Evolutionary conservation across 768 basidiomycete genomes (phyloP).

Genomic region (Russula foetens): DNA sequence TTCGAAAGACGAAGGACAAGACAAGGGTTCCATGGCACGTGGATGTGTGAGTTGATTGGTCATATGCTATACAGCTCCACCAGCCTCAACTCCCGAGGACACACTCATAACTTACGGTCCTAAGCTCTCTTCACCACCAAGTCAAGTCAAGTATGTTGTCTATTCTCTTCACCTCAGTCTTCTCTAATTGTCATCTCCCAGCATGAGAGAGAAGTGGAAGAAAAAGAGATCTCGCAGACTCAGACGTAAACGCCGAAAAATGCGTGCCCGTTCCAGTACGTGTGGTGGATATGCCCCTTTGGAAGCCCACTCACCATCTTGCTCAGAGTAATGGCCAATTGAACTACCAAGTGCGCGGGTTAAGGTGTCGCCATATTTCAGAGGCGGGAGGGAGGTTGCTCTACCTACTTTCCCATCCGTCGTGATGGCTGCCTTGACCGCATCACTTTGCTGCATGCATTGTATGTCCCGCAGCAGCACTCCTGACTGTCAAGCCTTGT

Average conservation of each 20-base stretch:
- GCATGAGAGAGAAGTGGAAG: slow-evolving; percentile 97
- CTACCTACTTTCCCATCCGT: neutral
- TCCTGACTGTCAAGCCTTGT: slow-evolving; percentile 19
- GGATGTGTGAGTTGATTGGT: slow-evolving; percentile 23
- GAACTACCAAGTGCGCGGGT: slow-evolving; percentile 11
- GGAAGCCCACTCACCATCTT: neutral
- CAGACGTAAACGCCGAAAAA: slow-evolving; percentile 92
- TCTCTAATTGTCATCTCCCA: slow-evolving; percentile 22
- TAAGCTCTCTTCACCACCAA: slow-evolving; percentile 19
- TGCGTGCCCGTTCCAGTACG: slow-evolving; percentile 90
- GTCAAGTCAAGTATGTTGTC: slow-evolving; percentile 18
- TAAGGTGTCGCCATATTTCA: neutral
- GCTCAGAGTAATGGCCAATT: slow-evolving; percentile 29
- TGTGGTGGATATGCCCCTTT: slow-evolving; percentile 21
- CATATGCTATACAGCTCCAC: slow-evolving; percentile 31
- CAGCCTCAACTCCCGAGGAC: slow-evolving; percentile 22
- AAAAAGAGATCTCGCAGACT: slow-evolving; percentile 92
- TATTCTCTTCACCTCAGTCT: neutral
- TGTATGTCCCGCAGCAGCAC: slow-evolving; percentile 3
- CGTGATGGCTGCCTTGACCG: neutral
- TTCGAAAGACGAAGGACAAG: no score
- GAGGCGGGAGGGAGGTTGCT: neutral
- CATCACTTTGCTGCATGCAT: slow-evolving; percentile 9
- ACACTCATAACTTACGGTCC: neutral
- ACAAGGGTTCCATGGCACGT: neutral